Evolutionary conservation across 139 green algal genomes (phyloP), one percentile per base, ranked within the genome.

Genomic region (Chlamydomonas eustigma): DNA sequence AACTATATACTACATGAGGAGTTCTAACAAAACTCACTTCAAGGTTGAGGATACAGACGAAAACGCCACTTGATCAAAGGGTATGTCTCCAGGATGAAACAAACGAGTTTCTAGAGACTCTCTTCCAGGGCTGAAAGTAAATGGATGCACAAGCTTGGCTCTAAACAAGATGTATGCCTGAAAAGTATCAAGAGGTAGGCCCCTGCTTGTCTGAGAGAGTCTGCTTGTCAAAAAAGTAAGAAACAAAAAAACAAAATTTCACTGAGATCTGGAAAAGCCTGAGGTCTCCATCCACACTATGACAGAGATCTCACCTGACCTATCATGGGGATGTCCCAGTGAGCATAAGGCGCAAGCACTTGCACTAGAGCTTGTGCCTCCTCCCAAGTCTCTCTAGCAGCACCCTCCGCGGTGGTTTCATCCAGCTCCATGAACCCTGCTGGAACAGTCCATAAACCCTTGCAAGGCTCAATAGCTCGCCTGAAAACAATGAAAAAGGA

Each of bases 401-500:
- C 34, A 58, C 44, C 81, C 39, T 78, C 77, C 3, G 75, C 81
- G 0, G 71, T 83, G 34, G 51, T 73, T 75, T 86, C 78, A 39
- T 83, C 74, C 32, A 80, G 51, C 77, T 82, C 77, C 86, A 97
- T 84, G 80, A 87, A 98, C 1, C 94, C 94, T 25, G 92, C 94
- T 4, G 92, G 92, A 4, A 97, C 25, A 0, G 91, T 96, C 94
- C 94, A 98, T 33, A 88, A 64, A 3, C 93, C 93, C 31, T 74
- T 79, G 79, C 95, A 97, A 0, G 94, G 94, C 74, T 96, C 87
- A 50, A 98, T 98, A 8, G 78, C 92, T 33, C 80, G 76, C 12
- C 89, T 88, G 69, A 39, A 38, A 4, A 58, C 5, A 1, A 31
- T 12, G 51, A 33, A 1, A 64, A 28, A 2, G 52, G 44, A 32